Evolutionary conservation across 352 stramenopile genomes (phyloP).

Genomic region (Globisporangium polare): DNA sequence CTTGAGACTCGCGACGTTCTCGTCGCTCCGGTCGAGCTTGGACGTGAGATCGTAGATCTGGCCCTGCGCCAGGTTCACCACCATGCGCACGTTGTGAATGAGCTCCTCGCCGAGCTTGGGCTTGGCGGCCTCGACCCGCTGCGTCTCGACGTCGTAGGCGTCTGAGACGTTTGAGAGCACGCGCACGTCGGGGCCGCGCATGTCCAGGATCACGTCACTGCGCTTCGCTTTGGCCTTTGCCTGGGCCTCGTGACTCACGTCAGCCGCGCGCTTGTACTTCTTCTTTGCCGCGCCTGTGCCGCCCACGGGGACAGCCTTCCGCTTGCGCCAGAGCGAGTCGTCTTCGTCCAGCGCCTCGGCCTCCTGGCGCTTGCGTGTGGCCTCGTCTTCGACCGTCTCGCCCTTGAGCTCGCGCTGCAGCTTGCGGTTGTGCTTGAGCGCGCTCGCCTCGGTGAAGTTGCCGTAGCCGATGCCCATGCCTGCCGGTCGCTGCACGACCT

Average conservation of each 20-base stretch:
- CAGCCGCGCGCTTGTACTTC: constrained; percentile 61
- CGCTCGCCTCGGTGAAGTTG: constrained; percentile 91
- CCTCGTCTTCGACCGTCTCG: constrained; percentile 47
- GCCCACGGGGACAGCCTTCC: constrained; percentile 28
- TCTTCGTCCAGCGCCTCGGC: constrained; percentile 42
- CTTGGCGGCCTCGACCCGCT: constrained; percentile 34
- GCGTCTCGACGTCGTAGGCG: constrained; percentile 51
- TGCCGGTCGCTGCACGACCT: constrained; percentile 91
- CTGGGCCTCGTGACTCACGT: constrained; percentile 55
- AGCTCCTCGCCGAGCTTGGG: constrained; percentile 88
- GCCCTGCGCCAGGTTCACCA: constrained; percentile 81
- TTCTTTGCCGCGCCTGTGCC: constrained; percentile 17
- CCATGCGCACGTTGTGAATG: constrained; percentile 88
- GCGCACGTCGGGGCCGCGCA: constrained; percentile 81
- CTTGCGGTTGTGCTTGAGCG: constrained; percentile 89
- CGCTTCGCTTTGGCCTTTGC: constrained; percentile 37
- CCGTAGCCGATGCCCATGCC: constrained; percentile 94
- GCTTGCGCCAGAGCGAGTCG: constrained; percentile 80
- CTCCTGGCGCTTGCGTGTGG: constrained; percentile 24
- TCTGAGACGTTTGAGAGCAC: constrained; percentile 65
- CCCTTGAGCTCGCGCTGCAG: constrained; percentile 91
- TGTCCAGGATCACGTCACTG: constrained; percentile 82
- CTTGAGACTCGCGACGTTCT: constrained; percentile 47
- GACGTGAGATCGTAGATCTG: constrained; percentile 75
- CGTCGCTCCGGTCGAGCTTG: constrained; percentile 52